Conservation (phyloP, 768 basidiomycete genomes). For the Serpula lacrymans region DNA sequence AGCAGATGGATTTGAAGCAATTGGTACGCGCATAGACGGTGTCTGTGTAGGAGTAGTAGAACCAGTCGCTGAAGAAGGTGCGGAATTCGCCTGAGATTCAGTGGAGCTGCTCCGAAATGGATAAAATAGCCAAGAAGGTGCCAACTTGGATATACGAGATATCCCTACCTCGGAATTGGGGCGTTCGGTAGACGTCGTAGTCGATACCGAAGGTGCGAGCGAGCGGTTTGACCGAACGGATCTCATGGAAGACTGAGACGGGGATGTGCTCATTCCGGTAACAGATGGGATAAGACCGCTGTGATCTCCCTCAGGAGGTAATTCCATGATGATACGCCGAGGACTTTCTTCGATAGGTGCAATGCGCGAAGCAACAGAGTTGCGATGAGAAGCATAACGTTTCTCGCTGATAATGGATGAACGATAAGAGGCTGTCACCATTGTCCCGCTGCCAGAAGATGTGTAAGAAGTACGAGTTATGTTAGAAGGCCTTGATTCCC, state of each 20-base stretch:
- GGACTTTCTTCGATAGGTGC: slow-evolving; percentile 74
- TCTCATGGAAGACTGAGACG: slow-evolving; percentile 65
- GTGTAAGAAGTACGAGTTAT: slow-evolving; percentile 36
- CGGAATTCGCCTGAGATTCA: slow-evolving; percentile 59
- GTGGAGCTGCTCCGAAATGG: slow-evolving; percentile 63
- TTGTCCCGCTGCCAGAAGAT: slow-evolving; percentile 38
- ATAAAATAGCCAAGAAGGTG: slow-evolving; percentile 78
- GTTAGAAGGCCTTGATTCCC: slow-evolving; percentile 30
- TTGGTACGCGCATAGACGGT: slow-evolving; percentile 26
- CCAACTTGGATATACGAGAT: slow-evolving; percentile 52
- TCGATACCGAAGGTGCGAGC: slow-evolving; percentile 48
- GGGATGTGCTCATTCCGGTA: slow-evolving; percentile 50
- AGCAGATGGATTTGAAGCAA: slow-evolving; percentile 23
- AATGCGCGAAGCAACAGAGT: slow-evolving; percentile 48
- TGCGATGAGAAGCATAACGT: slow-evolving; percentile 44
- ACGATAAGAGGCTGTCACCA: slow-evolving; percentile 32
- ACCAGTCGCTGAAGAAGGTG: slow-evolving; percentile 42
- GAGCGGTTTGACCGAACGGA: slow-evolving; percentile 53
- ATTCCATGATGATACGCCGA: slow-evolving; percentile 41
- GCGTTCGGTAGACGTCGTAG: slow-evolving; percentile 26
- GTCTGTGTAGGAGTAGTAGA: slow-evolving; percentile 20
- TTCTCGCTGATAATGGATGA: slow-evolving; percentile 34
- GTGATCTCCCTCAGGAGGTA: slow-evolving; percentile 43
- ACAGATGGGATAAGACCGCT: slow-evolving; percentile 28
- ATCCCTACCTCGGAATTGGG: slow-evolving; percentile 11